Percentiles rank a stretch among this genome's conserved stretches.
These are phyloP conservation scores for Annulohypoxylon maeteangense DNA, from an alignment of 495 filamentous ascomycete genomes.

Conservation along the genomic window DNA sequence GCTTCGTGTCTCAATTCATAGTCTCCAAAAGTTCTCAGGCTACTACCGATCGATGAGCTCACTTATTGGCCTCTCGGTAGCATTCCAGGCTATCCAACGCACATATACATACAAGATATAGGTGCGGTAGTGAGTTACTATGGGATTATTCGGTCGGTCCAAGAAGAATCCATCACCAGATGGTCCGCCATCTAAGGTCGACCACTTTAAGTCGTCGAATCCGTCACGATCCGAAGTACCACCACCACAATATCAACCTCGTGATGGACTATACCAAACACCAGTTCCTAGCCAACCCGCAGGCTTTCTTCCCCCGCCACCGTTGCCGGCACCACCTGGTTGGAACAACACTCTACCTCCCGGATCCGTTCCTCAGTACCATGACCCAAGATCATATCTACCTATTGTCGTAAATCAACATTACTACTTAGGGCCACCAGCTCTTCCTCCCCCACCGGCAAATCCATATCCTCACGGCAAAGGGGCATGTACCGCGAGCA, in stretches of 20 bases:
- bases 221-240: conserved; percentile 35
- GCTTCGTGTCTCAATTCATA: conserved; percentile 19
- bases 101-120: conserved; percentile 11
- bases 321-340: conserved; percentile 45
- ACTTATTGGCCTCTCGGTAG: conserved; percentile 19
- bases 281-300: conserved; percentile 45
- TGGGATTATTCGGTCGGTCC: conserved; percentile 59
- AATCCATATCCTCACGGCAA: conserved; percentile 32
- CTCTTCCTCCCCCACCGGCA: conserved; percentile 37
- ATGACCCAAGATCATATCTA: conserved; percentile 44
- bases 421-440: conserved; percentile 54
- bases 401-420: conserved; percentile 62
- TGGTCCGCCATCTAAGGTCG: conserved; percentile 29
- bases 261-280: conserved; percentile 35
- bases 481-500: conserved; percentile 42
- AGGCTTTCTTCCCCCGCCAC: conserved; percentile 43
- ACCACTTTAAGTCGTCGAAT: conserved; percentile 32
- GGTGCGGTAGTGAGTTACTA: conserved; percentile 36
- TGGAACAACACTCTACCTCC: conserved; percentile 43
- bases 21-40: conserved; percentile 11
- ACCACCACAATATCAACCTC: conserved; percentile 40
- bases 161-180: conserved; percentile 54
- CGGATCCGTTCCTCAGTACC: conserved; percentile 35
- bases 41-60: conserved; percentile 21
- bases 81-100: conserved; percentile 1